Evolutionary conservation across 495 filamentous ascomycete species (phyloP), one percentile per base, ranked within the genome.

Genomic region (Penicillium canariense): DNA sequence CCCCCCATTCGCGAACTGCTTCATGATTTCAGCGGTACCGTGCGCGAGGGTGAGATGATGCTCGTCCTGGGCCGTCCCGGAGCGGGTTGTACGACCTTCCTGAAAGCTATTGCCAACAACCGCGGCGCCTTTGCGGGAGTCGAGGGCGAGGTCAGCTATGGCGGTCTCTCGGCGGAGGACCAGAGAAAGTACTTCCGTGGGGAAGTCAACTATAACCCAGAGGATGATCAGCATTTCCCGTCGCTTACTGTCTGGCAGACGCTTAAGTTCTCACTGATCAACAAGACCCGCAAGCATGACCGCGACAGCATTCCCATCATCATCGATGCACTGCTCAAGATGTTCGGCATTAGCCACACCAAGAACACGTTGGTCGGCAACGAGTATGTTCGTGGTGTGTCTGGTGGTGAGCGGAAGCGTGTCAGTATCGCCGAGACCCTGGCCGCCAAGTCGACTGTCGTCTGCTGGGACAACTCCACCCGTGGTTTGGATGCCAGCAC

Each of bases 361-460:
- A 81, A 82, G 60, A 81, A 94, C 59, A 96, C 92, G 0, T 76
- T 84, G 18, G 90, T 97, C 12, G 92, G 92, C 18, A 89, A 96
- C 66, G 87, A 87, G 61, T 92, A 86, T 56, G 81, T 92, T 14
- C 82, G 91, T 27, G 86, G 86, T 69, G 81, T 89, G 11, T 85
- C 81, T 18, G 86, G 86, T 67, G 86, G 86, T 56, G 86, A 89
- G 65, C 68, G 86, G 12, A 89, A 89, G 69, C 83, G 84, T 60
- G 85, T 89, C 28, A 84, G 80, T 51, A 87, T 88, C 59, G 83
- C 83, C 0, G 86, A 89, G 65, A 87, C 84, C 5, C 65, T 88
- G 14, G 81, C 85, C 10, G 81, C 84, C 9, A 86, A 87, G 65
- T 82, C 82, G 2, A 79, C 82, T 0, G 81, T 88, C 1, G 79